phyloP scores from a whole-genome alignment of 148 eudicot genomes.

The Spergularia bocconei region DNA sequence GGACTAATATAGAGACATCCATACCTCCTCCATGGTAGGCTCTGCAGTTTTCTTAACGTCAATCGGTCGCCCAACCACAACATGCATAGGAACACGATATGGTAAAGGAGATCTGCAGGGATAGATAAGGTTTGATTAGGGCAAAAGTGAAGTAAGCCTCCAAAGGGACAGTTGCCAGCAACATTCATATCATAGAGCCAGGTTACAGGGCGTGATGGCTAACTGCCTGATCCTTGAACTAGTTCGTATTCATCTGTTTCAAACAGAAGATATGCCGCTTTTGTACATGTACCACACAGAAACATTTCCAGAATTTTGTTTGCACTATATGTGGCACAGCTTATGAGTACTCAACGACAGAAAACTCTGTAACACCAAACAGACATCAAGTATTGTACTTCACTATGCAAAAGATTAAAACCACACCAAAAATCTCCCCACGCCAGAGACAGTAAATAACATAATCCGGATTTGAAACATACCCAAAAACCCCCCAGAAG shows the following conservation, averaged over 20 bases:
- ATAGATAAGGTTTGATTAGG: constrained; percentile 7
- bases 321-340: too few species aligned
- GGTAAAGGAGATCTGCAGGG: constrained; percentile 75
- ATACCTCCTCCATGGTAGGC: constrained; percentile 79
- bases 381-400: too few species aligned
- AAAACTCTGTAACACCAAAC: too few species aligned
- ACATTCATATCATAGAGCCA: too few species aligned
- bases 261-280: too few species aligned
- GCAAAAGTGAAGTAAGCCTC: background rate
- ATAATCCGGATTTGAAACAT: constrained; percentile 22
- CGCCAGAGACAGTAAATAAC: background rate
- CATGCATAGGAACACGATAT: constrained; percentile 60
- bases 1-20: background rate
- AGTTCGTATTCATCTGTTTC: background rate
- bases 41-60: constrained; percentile 53
- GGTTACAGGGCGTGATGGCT: too few species aligned
- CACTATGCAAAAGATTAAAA: background rate
- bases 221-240: background rate
- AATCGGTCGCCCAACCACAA: constrained; percentile 85
- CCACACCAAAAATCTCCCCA: background rate
- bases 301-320: too few species aligned
- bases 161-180: background rate
- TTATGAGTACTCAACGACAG: too few species aligned
- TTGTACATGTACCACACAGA: too few species aligned
- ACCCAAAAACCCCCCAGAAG: constrained; percentile 92